Conservation (phyloP, 805 yeast genomes). For the Nakazawaea populi region DNA sequence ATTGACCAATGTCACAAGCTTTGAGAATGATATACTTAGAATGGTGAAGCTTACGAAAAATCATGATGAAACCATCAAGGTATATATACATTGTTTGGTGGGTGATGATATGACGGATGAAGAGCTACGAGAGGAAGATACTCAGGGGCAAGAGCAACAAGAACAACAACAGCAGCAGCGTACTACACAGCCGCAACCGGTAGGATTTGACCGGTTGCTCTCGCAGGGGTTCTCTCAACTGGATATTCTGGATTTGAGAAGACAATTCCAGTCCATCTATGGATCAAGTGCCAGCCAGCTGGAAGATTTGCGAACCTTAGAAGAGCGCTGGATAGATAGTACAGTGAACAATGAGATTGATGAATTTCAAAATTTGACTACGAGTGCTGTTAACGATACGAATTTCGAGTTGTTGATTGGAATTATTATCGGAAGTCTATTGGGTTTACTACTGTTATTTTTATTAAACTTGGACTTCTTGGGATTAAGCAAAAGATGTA, state of each 20-base stretch:
- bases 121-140: constrained; percentile 56
- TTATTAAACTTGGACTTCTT: constrained; percentile 50
- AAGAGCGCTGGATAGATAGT: constrained; percentile 85
- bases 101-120: constrained; percentile 56
- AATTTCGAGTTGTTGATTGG: constrained; percentile 70
- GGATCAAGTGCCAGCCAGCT: constrained; percentile 37
- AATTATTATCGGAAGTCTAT: constrained; percentile 62
- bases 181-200: constrained; percentile 59
- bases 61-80: constrained; percentile 21
- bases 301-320: constrained; percentile 58
- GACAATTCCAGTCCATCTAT: constrained; percentile 69
- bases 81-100: constrained; percentile 75
- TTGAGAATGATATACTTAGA: constrained; percentile 42
- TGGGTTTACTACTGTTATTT: constrained; percentile 69
- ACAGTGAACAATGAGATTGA: constrained; percentile 53
- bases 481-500: constrained; percentile 53
- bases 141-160: constrained; percentile 47
- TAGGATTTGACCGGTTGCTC: constrained; percentile 80
- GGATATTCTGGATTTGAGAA: constrained; percentile 66
- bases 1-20: constrained; percentile 48
- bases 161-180: constrained; percentile 40
- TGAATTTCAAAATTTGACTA: constrained; percentile 33
- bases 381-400: constrained; percentile 24
- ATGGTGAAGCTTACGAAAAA: constrained; percentile 20
- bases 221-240: constrained; percentile 79